A percentile compares a stretch with the other conserved stretches of the same genome.
Conservation (phyloP, 345 rosid genomes). For the Hevea brasiliensis region DNA sequence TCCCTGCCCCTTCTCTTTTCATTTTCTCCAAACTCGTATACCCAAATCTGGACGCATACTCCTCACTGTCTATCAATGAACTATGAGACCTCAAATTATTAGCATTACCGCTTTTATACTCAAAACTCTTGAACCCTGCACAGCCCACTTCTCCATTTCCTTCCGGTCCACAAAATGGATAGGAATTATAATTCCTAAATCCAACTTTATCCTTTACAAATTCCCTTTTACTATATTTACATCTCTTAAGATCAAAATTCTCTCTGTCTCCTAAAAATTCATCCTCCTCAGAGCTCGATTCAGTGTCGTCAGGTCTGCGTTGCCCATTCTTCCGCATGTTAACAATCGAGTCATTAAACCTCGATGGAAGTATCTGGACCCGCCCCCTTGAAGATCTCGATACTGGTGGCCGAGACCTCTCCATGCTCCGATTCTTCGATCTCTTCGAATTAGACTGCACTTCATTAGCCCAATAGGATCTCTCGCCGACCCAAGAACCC, state of each 20-base stretch:
- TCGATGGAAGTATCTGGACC: conserved; percentile 51
- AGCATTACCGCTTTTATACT: conserved; percentile 23
- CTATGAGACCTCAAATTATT: conserved; percentile 33
- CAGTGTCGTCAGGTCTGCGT: conserved; percentile 31
- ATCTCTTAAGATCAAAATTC: conserved; percentile 16
- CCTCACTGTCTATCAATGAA: conserved; percentile 35
- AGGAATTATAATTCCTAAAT: conserved; percentile 36
- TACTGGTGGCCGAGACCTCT: conserved; percentile 30
- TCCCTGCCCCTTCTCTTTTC: conserved; percentile 29
- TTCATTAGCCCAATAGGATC: conserved; percentile 35
- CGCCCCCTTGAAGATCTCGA: conserved; percentile 55
- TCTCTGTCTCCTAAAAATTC: conserved; percentile 20
- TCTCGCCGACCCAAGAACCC: conserved; percentile 48
- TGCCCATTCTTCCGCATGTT: conserved; percentile 28
- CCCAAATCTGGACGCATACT: conserved; percentile 21
- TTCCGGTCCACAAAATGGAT: conserved; percentile 29
- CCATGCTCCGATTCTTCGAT: conserved; percentile 31
- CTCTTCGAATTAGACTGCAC: conserved; percentile 33
- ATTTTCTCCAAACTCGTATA: conserved; percentile 27
- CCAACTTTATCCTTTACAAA: conserved; percentile 28
- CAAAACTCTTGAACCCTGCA: conserved; percentile 27
- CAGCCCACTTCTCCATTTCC: conserved; percentile 29
- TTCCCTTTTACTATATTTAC: conserved; percentile 17
- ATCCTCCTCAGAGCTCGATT: conserved; percentile 39
- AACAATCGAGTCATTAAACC: conserved; percentile 50